Evolutionary conservation across 495 filamentous ascomycete genomes (phyloP).

Genomic region (Hypoxylon rickii): DNA sequence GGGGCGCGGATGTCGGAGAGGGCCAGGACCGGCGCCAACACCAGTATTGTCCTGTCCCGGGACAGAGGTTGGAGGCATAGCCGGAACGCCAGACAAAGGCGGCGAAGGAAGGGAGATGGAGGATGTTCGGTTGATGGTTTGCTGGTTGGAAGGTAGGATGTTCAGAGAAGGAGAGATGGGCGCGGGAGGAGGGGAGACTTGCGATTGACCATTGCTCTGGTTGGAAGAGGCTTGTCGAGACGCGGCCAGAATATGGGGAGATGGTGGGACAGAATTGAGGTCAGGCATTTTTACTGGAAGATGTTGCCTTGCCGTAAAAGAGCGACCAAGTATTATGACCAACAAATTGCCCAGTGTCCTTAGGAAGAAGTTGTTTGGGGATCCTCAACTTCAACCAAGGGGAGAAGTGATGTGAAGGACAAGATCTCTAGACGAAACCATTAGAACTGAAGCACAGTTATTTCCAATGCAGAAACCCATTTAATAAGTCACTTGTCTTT

Average conservation of each 20-base stretch:
- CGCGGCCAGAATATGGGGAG: constrained; percentile 51
- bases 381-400: constrained; percentile 3
- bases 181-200: constrained; percentile 34
- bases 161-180: constrained; percentile 46
- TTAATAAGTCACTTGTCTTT: constrained; percentile 11
- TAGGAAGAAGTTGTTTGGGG: background rate
- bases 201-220: constrained; percentile 24
- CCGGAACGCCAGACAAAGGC: constrained; percentile 52
- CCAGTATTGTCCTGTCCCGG: constrained; percentile 57
- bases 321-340: background rate
- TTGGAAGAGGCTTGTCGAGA: constrained; percentile 37
- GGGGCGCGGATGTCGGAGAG: constrained; percentile 78
- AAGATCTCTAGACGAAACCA: background rate
- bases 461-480: background rate
- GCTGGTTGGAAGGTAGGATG: constrained; percentile 60
- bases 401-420: background rate
- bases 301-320: background rate
- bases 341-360: constrained; percentile 2
- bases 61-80: constrained; percentile 37
- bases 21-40: constrained; percentile 67
- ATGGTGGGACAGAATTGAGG: constrained; percentile 62
- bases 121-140: constrained; percentile 52
- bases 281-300: constrained; percentile 53
- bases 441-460: constrained; percentile 1
- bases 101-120: constrained; percentile 54